These are phyloP conservation scores for Protostelium mycophagum DNA, from an alignment of 78 protist genomes.

Conservation along the genomic window DNA sequence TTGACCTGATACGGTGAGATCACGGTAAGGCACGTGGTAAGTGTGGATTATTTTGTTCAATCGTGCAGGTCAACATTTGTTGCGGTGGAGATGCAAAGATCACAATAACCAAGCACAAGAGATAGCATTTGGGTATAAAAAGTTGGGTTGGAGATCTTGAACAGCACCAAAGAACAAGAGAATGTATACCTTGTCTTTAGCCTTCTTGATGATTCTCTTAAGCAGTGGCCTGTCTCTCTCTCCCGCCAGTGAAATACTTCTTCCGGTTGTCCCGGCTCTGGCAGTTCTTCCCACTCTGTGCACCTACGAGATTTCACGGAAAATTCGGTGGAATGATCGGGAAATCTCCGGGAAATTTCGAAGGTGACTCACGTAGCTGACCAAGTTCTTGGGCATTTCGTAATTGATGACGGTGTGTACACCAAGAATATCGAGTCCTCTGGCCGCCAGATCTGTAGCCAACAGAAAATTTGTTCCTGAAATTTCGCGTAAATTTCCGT, in stretches of 20 bases:
- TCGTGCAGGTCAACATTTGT: neutral
- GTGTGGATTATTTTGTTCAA: neutral
- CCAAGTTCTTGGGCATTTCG: constrained; percentile 64
- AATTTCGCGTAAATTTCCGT: neutral
- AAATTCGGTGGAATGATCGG: constrained; percentile 52
- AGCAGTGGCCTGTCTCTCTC: constrained; percentile 76
- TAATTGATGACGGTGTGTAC: constrained; percentile 82
- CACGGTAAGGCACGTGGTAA: neutral
- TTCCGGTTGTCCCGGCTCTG: constrained; percentile 85
- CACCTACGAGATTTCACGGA: too few species aligned
- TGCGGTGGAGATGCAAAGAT: neutral
- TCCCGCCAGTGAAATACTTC: constrained; percentile 75
- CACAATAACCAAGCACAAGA: too few species aligned
- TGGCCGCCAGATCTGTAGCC: constrained; percentile 91
- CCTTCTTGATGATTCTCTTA: constrained; percentile 46
- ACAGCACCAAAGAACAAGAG: constrained; percentile 6
- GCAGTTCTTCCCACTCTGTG: constrained; percentile 95
- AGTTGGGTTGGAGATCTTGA: too few species aligned
- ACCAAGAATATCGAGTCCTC: constrained; percentile 90
- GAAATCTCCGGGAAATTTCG: constrained; percentile 77
- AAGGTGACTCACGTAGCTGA: constrained; percentile 73
- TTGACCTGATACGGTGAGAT: constrained; percentile 22
- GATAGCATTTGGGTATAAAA: too few species aligned
- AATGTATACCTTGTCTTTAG: constrained; percentile 57
- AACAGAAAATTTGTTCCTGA: constrained; percentile 49